These are phyloP conservation scores for Neospermospora avenae DNA, from an alignment of 2,329 filamentous ascomycete genomes.

Conservation along the genomic window DNA sequence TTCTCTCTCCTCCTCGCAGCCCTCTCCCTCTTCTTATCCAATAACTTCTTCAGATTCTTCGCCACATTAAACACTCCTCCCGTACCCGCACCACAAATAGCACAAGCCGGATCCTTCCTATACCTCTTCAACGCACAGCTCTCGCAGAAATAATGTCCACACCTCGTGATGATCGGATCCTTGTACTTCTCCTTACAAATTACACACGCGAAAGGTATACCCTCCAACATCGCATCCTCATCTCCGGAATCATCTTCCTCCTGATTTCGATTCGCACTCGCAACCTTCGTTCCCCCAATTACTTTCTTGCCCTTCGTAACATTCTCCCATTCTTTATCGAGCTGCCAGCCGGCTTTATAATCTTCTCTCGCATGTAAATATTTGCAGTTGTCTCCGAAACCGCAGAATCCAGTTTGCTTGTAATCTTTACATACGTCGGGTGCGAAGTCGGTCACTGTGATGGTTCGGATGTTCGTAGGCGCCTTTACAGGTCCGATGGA, in stretches of 20 bases:
- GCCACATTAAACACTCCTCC: conserved; percentile 70
- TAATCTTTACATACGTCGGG: conserved; percentile 96
- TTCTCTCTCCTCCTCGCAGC: conserved; percentile 50
- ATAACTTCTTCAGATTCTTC: conserved; percentile 74
- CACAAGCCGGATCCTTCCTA: conserved; percentile 80
- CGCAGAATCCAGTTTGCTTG: conserved; percentile 65
- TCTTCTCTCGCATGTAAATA: conserved; percentile 74
- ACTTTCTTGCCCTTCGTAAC: conserved; percentile 69
- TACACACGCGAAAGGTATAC: conserved; percentile 37
- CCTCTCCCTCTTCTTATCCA: conserved; percentile 62
- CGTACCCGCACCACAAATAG: conserved; percentile 79
- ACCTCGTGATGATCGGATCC: conserved; percentile 79
- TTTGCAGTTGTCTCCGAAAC: conserved; percentile 60
- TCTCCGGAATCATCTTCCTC: conserved; percentile 46
- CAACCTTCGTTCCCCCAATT: conserved; percentile 50
- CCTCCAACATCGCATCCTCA: conserved; percentile 34
- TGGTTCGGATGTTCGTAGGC: conserved; percentile 82
- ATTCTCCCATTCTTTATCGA: conserved; percentile 92
- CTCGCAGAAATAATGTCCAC: conserved; percentile 95
- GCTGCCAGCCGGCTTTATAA: conserved; percentile 90
- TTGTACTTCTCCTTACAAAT: conserved; percentile 39
- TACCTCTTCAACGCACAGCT: conserved; percentile 84
- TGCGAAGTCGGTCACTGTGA: conserved; percentile 86
- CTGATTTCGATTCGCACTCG: conserved; percentile 32
- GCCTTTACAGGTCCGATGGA: conserved; percentile 84